Conservation (phyloP, 2,329 filamentous ascomycete genomes). For the Colletotrichum magnum region DNA sequence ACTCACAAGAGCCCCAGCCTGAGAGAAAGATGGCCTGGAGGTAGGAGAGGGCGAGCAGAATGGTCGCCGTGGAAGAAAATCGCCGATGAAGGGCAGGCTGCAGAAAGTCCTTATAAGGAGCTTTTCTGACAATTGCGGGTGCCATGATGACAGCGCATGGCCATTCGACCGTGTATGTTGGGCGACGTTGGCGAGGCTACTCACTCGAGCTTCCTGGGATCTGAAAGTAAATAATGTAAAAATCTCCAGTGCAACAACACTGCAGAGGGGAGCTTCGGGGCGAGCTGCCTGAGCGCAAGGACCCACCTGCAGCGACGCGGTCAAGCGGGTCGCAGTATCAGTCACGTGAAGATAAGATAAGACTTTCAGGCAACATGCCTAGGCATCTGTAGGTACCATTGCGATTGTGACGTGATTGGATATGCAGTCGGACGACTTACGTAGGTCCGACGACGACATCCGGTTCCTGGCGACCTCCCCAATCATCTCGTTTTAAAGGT, state of each 20-base stretch:
- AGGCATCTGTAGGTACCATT: background rate
- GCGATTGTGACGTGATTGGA: constrained; percentile 33
- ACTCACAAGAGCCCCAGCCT: constrained; percentile 77
- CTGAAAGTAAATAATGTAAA: constrained; percentile 45
- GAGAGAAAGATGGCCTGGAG: constrained; percentile 78
- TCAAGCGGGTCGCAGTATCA: constrained; percentile 5
- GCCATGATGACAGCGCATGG: constrained; percentile 67
- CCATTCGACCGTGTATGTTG: constrained; percentile 50
- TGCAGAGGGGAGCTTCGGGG: constrained; percentile 20
- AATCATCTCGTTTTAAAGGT: constrained; percentile 1
- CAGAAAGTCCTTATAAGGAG: constrained; percentile 88
- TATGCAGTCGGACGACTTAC: constrained; percentile 15
- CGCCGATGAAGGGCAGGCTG: constrained; percentile 89
- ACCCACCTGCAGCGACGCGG: constrained; percentile 5
- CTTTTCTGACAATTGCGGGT: constrained; percentile 67
- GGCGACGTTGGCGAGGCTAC: constrained; percentile 43
- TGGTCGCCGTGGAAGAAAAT: constrained; percentile 82
- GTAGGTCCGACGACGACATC: constrained; percentile 40
- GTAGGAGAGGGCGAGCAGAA: constrained; percentile 81
- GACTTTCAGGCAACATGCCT: constrained; percentile 18
- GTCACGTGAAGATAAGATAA: constrained; percentile 33
- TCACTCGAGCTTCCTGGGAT: constrained; percentile 36
- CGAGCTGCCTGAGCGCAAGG: constrained; percentile 25
- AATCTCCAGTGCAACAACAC: constrained; percentile 40
- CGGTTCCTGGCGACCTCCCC: constrained; percentile 15